Evolutionary conservation across 2,329 filamentous ascomycete species (phyloP).

Genomic region (Pezicula rhizophila): DNA sequence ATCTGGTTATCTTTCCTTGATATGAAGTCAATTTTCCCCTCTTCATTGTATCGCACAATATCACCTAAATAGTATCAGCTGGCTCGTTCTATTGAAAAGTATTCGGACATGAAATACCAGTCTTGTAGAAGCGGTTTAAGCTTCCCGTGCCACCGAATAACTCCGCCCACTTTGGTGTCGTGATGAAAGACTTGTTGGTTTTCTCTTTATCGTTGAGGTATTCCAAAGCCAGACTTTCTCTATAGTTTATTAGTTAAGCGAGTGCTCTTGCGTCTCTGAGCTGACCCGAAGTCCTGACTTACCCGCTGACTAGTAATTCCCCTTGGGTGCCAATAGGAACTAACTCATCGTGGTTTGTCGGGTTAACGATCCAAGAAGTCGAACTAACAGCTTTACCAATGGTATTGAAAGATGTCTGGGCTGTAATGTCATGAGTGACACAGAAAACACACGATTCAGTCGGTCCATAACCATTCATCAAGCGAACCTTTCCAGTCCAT

Average conservation of each 20-base stretch:
- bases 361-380: conserved; percentile 4
- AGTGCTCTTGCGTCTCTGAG: too few relatives aligned
- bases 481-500: conserved; percentile 29
- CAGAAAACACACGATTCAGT: conserved; percentile 47
- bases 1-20: too few relatives aligned
- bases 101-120: too few relatives aligned
- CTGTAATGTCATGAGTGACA: too few relatives aligned
- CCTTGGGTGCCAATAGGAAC: conserved; percentile 1
- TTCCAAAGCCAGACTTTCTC: conserved; percentile 43
- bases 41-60: too few relatives aligned
- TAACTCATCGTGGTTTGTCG: conserved; percentile 1
- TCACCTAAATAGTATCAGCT: too few relatives aligned
- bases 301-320: conserved; percentile 4
- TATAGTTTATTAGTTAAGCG: too few relatives aligned
- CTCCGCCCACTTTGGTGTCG: conserved; percentile 35
- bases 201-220: conserved; percentile 53
- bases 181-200: conserved; percentile 50
- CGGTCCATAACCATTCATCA: conserved; percentile 60
- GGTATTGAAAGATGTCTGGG: background rate
- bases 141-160: too few relatives aligned
- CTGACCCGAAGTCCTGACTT: too few relatives aligned
- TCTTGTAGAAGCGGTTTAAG: too few relatives aligned
- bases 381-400: background rate
- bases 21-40: too few relatives aligned
- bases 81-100: too few relatives aligned